Percentiles rank a stretch among this genome's conserved stretches.
Evolutionary conservation across 345 rosid species (phyloP).

Genomic region (Hibiscus trionum): DNA sequence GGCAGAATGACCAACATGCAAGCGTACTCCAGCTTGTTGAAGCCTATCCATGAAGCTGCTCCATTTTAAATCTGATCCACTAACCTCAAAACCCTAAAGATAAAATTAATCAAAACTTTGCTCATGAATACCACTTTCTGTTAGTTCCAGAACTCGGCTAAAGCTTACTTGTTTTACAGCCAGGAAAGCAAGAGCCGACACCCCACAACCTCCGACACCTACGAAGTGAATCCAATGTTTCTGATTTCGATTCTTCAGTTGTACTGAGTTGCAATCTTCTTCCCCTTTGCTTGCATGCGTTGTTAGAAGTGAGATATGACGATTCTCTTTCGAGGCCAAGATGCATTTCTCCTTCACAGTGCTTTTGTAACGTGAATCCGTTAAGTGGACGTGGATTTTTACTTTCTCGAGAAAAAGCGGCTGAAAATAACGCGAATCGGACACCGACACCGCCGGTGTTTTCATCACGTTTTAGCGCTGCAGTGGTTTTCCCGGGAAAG

Average conservation of each 20-base stretch:
- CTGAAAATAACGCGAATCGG: conserved; percentile 2
- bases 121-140: not conserved
- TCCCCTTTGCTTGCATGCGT: not conserved
- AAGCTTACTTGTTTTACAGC: conserved; percentile 26
- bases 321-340: not conserved
- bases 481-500: conserved; percentile 11
- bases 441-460: not conserved
- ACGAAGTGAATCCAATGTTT: conserved; percentile 28
- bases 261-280: not conserved
- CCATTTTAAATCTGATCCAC: conserved; percentile 25
- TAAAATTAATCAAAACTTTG: not conserved
- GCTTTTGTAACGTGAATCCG: not conserved
- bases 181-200: conserved; percentile 29
- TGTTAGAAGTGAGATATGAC: conserved; percentile 1
- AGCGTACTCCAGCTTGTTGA: conserved; percentile 15
- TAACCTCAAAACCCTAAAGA: conserved; percentile 24
- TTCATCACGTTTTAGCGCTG: not conserved
- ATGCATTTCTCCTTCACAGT: not conserved
- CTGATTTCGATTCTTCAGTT: conserved; percentile 3
- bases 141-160: not conserved
- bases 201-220: conserved; percentile 29
- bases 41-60: conserved; percentile 21
- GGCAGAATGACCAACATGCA: conserved; percentile 15
- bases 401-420: not conserved
- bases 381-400: not conserved